phyloP scores from a whole-genome alignment of 2,329 filamentous ascomycete genomes.

The Botrytis tulipae region DNA sequence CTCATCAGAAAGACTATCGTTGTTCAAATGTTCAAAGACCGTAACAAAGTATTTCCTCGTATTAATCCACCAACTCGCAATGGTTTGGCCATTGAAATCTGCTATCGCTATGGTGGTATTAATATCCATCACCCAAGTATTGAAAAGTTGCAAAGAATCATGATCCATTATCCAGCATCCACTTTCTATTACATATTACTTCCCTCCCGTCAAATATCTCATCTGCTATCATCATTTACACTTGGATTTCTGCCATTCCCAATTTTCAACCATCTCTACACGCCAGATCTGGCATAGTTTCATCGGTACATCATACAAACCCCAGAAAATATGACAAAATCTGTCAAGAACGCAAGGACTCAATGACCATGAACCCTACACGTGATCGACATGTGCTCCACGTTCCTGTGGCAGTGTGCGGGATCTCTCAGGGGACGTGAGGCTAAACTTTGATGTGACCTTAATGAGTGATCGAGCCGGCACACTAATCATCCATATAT shows the following conservation, averaged over 20 bases:
- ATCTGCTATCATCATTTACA: background rate
- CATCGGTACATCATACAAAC: background rate
- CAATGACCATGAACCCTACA: background rate
- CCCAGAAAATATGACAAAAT: background rate
- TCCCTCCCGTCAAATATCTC: background rate
- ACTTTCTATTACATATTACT: background rate
- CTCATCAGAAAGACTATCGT: background rate
- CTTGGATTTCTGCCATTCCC: background rate
- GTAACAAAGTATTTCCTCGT: background rate
- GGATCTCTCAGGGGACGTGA: background rate
- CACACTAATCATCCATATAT: background rate
- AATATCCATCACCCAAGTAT: background rate
- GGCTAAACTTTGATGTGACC: background rate
- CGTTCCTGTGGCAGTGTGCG: background rate
- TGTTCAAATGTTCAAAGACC: background rate
- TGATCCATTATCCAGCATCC: background rate
- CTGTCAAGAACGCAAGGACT: background rate
- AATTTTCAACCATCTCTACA: background rate
- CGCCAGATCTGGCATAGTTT: background rate
- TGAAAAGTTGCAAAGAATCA: background rate
- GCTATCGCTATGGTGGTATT: background rate
- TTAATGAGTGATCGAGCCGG: background rate
- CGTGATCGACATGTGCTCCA: constrained; percentile 7
- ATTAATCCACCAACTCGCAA: background rate
- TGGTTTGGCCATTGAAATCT: background rate